These are phyloP conservation scores for Aphanomyces invadans DNA, from an alignment of 352 stramenopile genomes.

Conservation along the genomic window DNA sequence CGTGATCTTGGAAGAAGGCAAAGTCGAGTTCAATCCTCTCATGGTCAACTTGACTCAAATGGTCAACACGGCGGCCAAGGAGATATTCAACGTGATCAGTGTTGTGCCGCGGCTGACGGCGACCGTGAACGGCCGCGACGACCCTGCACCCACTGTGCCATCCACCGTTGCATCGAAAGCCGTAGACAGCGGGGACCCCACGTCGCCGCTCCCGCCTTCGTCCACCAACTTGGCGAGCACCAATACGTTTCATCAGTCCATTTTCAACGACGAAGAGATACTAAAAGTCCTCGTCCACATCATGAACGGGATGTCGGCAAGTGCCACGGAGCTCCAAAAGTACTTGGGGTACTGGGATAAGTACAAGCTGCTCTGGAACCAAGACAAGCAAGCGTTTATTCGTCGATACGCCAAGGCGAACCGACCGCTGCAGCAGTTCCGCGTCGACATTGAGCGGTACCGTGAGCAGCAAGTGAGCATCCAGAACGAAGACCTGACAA, in stretches of 20 bases:
- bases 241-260: slow-evolving; percentile 89
- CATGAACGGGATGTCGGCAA: slow-evolving; percentile 94
- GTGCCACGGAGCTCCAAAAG: slow-evolving; percentile 89
- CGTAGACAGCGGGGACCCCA: neutral
- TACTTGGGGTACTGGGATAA: slow-evolving; percentile 94
- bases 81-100: slow-evolving; percentile 91
- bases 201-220: too few species aligned
- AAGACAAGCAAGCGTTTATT: slow-evolving; percentile 93
- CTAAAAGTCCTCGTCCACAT: slow-evolving; percentile 92
- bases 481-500: slow-evolving; percentile 85
- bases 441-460: slow-evolving; percentile 89
- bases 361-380: slow-evolving; percentile 90
- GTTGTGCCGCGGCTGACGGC: slow-evolving; percentile 80
- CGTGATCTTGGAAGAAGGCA: slow-evolving; percentile 88
- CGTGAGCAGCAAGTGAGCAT: slow-evolving; percentile 88
- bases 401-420: slow-evolving; percentile 93
- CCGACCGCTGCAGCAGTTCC: slow-evolving; percentile 86
- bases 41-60: slow-evolving; percentile 93
- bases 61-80: slow-evolving; percentile 91
- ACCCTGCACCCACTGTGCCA: neutral
- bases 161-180: neutral
- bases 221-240: slow-evolving; percentile 15
- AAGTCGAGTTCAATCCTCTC: slow-evolving; percentile 90
- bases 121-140: slow-evolving; percentile 15
- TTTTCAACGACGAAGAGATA: slow-evolving; percentile 94